Conservation (phyloP, 2,329 filamentous ascomycete species). For the Anisogramma anomala region DNA sequence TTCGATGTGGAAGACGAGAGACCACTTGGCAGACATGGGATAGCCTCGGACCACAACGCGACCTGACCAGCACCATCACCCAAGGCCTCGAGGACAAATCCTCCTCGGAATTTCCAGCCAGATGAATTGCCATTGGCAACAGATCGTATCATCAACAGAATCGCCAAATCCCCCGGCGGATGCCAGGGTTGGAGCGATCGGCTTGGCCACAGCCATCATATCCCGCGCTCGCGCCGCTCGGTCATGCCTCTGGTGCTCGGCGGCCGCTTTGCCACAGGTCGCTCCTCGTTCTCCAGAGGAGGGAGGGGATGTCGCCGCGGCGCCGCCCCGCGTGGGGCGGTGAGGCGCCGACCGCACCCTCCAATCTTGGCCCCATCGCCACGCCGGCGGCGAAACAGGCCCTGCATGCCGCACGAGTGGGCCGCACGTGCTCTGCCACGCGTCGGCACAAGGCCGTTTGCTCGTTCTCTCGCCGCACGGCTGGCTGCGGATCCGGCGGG, state of each 20-base stretch:
- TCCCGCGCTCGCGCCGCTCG: slow-evolving; percentile 1
- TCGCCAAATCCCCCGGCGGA: neutral
- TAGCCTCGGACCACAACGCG: neutral
- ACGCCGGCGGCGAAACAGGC: neutral
- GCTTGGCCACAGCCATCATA: slow-evolving; percentile 3
- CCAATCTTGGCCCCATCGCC: no score
- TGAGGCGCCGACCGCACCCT: no score
- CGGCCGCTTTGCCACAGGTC: neutral
- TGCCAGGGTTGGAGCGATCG: neutral
- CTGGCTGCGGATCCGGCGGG: rapidly evolving
- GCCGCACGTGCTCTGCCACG: slow-evolving; percentile 13
- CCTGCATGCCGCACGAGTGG: slow-evolving; percentile 7
- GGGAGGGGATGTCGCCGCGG: neutral
- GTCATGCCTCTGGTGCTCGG: neutral
- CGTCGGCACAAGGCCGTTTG: slow-evolving; percentile 10
- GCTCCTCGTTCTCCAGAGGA: neutral
- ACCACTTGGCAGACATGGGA: neutral
- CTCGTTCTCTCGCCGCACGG: slow-evolving; percentile 1
- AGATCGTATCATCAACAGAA: neutral
- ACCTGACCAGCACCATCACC: neutral
- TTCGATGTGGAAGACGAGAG: slow-evolving; percentile 5
- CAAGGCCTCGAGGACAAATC: neutral
- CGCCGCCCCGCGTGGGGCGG: neutral
- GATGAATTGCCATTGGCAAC: neutral
- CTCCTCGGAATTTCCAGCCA: neutral